Evolutionary conservation across 2,329 filamentous ascomycete genomes (phyloP).

Genomic region (Diaporthe ampelina): DNA sequence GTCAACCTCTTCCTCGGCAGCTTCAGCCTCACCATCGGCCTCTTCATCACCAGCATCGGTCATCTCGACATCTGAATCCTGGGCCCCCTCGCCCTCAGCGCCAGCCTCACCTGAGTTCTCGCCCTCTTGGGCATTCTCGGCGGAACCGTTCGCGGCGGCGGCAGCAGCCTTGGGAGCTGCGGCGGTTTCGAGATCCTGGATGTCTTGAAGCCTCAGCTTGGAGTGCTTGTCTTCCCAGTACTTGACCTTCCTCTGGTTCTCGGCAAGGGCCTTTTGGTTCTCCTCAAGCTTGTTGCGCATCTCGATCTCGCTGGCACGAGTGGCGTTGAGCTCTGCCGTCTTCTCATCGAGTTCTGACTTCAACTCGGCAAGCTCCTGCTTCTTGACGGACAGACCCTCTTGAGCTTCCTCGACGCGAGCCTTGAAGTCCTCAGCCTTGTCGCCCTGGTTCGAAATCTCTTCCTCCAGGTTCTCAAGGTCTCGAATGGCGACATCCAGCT

Average conservation of each 20-base stretch:
- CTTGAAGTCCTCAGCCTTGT: constrained; percentile 80
- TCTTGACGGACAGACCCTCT: constrained; percentile 82
- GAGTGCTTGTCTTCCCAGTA: constrained; percentile 93
- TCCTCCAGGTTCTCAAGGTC: constrained; percentile 85
- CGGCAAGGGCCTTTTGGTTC: constrained; percentile 87
- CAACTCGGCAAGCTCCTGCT: constrained; percentile 81
- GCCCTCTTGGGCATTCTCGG: constrained; percentile 46
- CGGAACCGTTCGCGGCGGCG: constrained; percentile 46
- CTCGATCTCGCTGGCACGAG: constrained; percentile 91
- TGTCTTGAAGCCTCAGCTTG: constrained; percentile 86
- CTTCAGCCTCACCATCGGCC: constrained; percentile 44
- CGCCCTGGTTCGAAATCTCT: constrained; percentile 83
- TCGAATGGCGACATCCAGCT: constrained; percentile 77
- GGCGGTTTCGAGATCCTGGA: constrained; percentile 74
- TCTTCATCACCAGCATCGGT: constrained; percentile 46
- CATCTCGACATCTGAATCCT: constrained; percentile 48
- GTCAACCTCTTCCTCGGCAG: constrained; percentile 45
- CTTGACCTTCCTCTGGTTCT: constrained; percentile 86
- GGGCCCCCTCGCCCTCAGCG: constrained; percentile 46
- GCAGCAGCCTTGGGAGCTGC: constrained; percentile 48
- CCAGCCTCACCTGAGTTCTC: constrained; percentile 45
- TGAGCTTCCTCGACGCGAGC: constrained; percentile 85
- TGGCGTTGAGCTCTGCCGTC: constrained; percentile 87
- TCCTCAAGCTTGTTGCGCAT: constrained; percentile 99
- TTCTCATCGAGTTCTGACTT: constrained; percentile 92